phyloP scores from a whole-genome alignment of 1,139 yeast genomes.

The Yamadazyma songkhlaensis region DNA sequence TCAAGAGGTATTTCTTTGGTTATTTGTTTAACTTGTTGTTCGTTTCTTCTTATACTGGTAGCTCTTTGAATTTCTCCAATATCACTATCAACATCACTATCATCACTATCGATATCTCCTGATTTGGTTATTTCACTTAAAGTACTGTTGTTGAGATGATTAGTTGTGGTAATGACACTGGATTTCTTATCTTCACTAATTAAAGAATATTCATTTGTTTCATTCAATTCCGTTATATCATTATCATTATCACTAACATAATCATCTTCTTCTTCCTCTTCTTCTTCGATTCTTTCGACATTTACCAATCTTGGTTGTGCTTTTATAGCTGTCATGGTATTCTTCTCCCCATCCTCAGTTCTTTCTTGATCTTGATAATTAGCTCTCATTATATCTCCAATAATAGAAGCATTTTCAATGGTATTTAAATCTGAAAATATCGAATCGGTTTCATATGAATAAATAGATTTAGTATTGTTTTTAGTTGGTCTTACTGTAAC shows the following conservation, averaged over 20 bases:
- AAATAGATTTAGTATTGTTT: slow-evolving; percentile 45
- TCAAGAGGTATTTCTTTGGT: slow-evolving; percentile 11
- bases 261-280: slow-evolving; percentile 37
- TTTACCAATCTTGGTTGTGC: slow-evolving; percentile 68
- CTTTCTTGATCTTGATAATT: slow-evolving; percentile 17
- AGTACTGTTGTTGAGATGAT: slow-evolving; percentile 14
- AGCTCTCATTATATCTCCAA: slow-evolving; percentile 45
- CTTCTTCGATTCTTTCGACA: slow-evolving; percentile 51
- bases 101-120: slow-evolving; percentile 22
- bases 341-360: slow-evolving; percentile 3
- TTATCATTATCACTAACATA: slow-evolving; percentile 20
- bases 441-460: slow-evolving; percentile 50
- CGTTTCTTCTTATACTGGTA: slow-evolving; percentile 30
- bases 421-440: slow-evolving; percentile 51
- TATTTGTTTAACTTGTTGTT: slow-evolving; percentile 9
- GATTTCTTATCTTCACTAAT: slow-evolving; percentile 4
- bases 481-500: slow-evolving; percentile 66
- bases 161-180: slow-evolving; percentile 11
- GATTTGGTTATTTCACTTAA: slow-evolving; percentile 11
- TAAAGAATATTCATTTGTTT: background rate
- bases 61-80: slow-evolving; percentile 48
- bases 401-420: slow-evolving; percentile 53
- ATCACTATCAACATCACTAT: slow-evolving; percentile 47
- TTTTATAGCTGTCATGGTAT: slow-evolving; percentile 64
- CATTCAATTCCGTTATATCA: slow-evolving; percentile 8